Evolutionary conservation across 805 yeast genomes (phyloP).

Genomic region (Grigorovia transvaalensis): DNA sequence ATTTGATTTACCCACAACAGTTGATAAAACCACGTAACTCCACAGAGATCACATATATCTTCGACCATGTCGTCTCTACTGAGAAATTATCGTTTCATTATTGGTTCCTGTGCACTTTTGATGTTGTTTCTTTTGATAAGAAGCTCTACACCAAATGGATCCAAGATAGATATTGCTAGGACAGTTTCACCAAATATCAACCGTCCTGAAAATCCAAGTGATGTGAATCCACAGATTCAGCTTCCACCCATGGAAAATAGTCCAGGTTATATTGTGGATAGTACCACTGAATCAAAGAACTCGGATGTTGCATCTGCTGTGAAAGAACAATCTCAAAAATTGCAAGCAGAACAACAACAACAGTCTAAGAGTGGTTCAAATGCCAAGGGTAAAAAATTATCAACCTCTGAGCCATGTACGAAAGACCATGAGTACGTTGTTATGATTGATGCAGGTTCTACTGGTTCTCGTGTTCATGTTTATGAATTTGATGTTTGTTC

Average conservation of each 20-base stretch:
- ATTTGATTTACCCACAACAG: neutral
- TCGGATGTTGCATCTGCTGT: constrained; percentile 21
- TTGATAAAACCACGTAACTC: neutral
- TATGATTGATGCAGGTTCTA: constrained; percentile 97
- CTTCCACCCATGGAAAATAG: constrained; percentile 13
- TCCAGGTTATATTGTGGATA: constrained; percentile 21
- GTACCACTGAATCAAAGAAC: constrained; percentile 12
- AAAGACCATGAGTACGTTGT: constrained; percentile 61
- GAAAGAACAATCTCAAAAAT: constrained; percentile 5
- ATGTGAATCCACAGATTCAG: constrained; percentile 4
- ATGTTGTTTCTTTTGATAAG: constrained; percentile 41
- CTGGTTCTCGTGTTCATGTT: constrained; percentile 93
- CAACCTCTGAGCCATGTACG: constrained; percentile 20
- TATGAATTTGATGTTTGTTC: constrained; percentile 83
- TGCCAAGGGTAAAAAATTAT: neutral
- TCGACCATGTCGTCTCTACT: constrained; percentile 28
- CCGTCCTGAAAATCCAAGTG: constrained; percentile 13
- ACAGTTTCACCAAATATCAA: constrained; percentile 10
- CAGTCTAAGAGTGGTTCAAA: neutral
- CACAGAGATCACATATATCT: neutral
- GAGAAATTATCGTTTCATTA: constrained; percentile 40
- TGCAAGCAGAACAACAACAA: neutral
- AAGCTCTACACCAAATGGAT: constrained; percentile 28
- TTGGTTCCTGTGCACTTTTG: constrained; percentile 42
- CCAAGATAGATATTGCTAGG: constrained; percentile 11